Base-by-base conservation (phyloP, 176 grass and related monocot genomes). In the Eleusine coracana region DNA sequence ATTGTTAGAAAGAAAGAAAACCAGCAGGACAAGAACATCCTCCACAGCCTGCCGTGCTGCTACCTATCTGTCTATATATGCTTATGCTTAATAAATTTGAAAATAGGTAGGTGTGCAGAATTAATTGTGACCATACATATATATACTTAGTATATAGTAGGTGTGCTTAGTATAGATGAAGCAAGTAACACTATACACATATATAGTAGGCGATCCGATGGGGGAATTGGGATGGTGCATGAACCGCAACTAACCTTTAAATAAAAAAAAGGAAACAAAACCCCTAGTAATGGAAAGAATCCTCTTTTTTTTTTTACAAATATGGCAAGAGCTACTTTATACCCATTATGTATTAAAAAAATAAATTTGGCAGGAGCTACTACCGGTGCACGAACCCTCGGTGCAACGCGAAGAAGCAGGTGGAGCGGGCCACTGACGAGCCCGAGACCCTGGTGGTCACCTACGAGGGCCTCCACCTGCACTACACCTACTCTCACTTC, bases 321-420 rank as follows among this genome's bases (percentile, higher is more conserved):
- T 34, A 34, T 34, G 31, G 31, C 31, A 34, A 2, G 31, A 34
- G 31, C 31, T 34, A 34, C 31, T 34, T 34, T 34, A 34, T 34
- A 34, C 31, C 31, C 31, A 34, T 34, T 34, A 34, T 34, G 2
- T 34, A 21, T 55, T 6, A 10, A 16, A 52, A 15, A 51, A 51
- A 13, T 3, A 51, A 51, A 52, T 5, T 5, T 52, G 50, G 55
- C 87, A 98, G 96, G 96, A 98, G 96, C 79, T 98, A 98, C 73
- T 98, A 98, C 72, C 90, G 90, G 0, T 98, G 96, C 96, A 98
- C 92, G 82, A 98, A 98, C 72, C 96, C 96, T 15, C 85, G 96
- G 41, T 98, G 96, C 90, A 93, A 91, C 54, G 96, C 96, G 2
- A 98, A 98, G 82, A 98, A 93, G 87, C 96, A 93, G 75, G 92